Conservation (phyloP, 208 protist genomes). For the Balamuthia mandrillaris region DNA sequence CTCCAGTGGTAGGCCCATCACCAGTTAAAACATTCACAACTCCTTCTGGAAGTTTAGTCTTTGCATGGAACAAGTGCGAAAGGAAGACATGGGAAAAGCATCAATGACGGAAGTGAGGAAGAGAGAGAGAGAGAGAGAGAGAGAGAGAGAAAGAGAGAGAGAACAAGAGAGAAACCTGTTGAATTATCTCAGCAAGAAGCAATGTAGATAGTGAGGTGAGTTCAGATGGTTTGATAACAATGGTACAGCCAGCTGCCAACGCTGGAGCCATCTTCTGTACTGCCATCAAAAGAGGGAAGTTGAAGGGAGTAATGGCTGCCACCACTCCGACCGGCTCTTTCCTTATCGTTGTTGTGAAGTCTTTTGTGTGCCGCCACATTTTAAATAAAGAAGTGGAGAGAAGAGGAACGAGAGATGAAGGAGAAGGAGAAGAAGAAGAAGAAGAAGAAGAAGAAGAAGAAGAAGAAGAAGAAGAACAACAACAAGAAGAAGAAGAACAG, state of each 20-base stretch:
- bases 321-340: constrained; percentile 20
- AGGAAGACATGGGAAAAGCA: too few relatives aligned
- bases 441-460: too few relatives aligned
- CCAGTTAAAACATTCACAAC: background rate
- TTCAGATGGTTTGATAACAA: constrained; percentile 22
- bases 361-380: too few relatives aligned
- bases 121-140: background rate
- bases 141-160: background rate
- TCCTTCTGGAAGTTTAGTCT: background rate
- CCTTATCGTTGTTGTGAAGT: background rate
- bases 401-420: too few relatives aligned
- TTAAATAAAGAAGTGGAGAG: too few relatives aligned
- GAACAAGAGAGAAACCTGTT: background rate
- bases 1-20: background rate
- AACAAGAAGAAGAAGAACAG: too few relatives aligned
- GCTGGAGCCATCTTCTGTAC: constrained; percentile 16
- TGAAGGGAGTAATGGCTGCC: constrained; percentile 35
- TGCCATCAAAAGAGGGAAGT: constrained; percentile 33
- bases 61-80: too few relatives aligned
- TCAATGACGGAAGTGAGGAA: too few relatives aligned
- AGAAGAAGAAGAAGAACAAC: too few relatives aligned
- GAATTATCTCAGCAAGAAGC: background rate
- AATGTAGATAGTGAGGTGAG: background rate
- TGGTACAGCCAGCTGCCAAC: constrained; percentile 24
- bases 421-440: too few relatives aligned